Evolutionary conservation across 2,329 filamentous ascomycete genomes (phyloP).

Genomic region (Fusarium tjaetaba): DNA sequence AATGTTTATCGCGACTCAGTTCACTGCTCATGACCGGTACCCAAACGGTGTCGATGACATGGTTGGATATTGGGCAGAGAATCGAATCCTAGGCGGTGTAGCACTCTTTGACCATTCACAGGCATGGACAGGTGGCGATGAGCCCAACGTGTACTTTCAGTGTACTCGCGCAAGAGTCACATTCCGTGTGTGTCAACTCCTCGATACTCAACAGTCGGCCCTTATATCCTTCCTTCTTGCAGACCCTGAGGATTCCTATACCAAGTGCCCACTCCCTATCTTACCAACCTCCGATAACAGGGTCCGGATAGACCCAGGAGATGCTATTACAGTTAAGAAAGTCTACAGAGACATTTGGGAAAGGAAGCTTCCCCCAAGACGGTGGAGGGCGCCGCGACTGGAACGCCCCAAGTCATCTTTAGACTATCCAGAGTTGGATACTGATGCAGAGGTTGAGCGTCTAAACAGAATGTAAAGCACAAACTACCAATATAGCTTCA

Average conservation of each 20-base stretch:
- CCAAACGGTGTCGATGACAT: constrained; percentile 11
- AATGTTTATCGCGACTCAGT: constrained; percentile 10
- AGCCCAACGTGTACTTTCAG: constrained; percentile 15
- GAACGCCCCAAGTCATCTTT: not conserved
- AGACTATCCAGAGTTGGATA: not conserved
- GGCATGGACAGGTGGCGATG: not conserved
- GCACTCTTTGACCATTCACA: constrained; percentile 8
- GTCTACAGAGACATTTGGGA: constrained; percentile 24
- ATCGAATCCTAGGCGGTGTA: constrained; percentile 18
- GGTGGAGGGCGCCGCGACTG: not conserved
- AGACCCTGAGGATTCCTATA: not conserved
- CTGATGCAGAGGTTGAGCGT: not conserved
- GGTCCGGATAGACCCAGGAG: constrained; percentile 2
- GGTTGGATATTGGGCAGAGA: constrained; percentile 19
- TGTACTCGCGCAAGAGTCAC: constrained; percentile 6
- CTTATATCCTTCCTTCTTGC: constrained; percentile 8
- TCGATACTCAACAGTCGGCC: constrained; percentile 6
- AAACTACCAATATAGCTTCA: not conserved
- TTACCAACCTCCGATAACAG: not conserved
- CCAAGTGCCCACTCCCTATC: not conserved
- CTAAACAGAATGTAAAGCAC: not conserved
- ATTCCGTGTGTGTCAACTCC: constrained; percentile 14
- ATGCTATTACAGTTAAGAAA: not conserved
- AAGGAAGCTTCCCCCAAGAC: not conserved
- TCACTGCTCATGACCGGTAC: constrained; percentile 4